Evolutionary conservation across 768 basidiomycete genomes (phyloP).

Genomic region (Tricholoma furcatifolium): DNA sequence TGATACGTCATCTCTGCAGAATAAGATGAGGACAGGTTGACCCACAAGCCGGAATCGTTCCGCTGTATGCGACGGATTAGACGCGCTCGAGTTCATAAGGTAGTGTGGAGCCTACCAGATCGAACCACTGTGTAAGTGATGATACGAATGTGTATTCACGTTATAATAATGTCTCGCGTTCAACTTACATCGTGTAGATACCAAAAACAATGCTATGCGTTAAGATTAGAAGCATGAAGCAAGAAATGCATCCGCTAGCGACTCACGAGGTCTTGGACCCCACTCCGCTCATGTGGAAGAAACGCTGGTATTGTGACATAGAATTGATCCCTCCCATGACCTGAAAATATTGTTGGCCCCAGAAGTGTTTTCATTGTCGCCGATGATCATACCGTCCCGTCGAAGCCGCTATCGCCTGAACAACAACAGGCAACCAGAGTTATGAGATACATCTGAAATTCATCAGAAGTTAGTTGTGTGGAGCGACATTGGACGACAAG

Average conservation of each 20-base stretch:
- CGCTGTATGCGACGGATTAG: conserved; percentile 26
- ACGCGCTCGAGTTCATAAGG: conserved; percentile 24
- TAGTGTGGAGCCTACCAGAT: conserved; percentile 27
- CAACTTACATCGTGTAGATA: conserved; percentile 45
- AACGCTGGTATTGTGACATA: conserved; percentile 46
- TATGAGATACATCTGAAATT: conserved; percentile 40
- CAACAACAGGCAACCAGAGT: conserved; percentile 49
- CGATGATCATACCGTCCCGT: conserved; percentile 41
- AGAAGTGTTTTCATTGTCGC: background rate
- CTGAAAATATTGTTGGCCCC: conserved; percentile 22
- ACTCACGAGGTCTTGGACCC: conserved; percentile 42
- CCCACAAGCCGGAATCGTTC: conserved; percentile 44
- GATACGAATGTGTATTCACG: conserved; percentile 1
- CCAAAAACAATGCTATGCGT: conserved; percentile 47
- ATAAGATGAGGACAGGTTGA: background rate
- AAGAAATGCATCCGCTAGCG: background rate
- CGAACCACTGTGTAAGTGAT: conserved; percentile 29
- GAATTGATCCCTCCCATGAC: conserved; percentile 55
- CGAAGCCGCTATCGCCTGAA: conserved; percentile 52
- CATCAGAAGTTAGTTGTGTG: background rate
- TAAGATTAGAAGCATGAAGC: background rate
- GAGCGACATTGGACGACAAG: background rate
- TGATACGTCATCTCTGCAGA: background rate
- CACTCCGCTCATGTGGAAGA: conserved; percentile 43
- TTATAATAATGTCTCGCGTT: background rate